Evolutionary conservation across 148 eudicot species (phyloP), one percentile per base, ranked within the genome.

Genomic region (Salicornia ramosissima): DNA sequence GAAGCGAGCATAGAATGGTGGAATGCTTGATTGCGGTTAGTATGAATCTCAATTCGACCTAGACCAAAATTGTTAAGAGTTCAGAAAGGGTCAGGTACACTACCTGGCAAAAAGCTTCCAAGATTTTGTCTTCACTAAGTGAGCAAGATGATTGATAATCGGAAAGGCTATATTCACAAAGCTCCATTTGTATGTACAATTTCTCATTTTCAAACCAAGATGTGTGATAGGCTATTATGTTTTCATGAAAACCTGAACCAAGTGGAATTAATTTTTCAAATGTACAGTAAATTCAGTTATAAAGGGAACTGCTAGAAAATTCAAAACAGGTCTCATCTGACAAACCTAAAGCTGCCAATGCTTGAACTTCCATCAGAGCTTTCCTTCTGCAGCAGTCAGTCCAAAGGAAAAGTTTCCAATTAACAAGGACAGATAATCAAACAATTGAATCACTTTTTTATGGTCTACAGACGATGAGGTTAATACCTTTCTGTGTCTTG

Each of bases 331-430:
- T 45, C 21, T 43, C 47, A 16, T 43, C 59, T 39, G 39, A 72
- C 86, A 71, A 69, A 92, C 98, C 96, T 85, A 93, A 58, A 73
- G 98, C 94, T 22, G 89, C 92, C 72, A 90, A 70, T 57, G 98
- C 91, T 75, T 93, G 98, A 75, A 93, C 98, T 83, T 93, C 98
- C 98, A 90, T 86, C 79, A 93, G 77, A 75, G 96, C 98, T 78
- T 93, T 88, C 74, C 85, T 84, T 89, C 98, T 93, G 86, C 75
- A 78, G 56, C 46, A 36, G 62, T 67, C 60, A 78, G 49, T 22
- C 30, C 72, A 77, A 40, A 24, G 70, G 49, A 79, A 60, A 65
- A 75, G 40, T 53, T 47, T 74, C 63, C 24, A 57, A 45, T 34
- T 31, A 63, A 55, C 25, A 24, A 25, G 4, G 30, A 14, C 21